Evolutionary conservation across 1,284 basidiomycete genomes (phyloP).

Genomic region (Ceratobasidium papillatum): DNA sequence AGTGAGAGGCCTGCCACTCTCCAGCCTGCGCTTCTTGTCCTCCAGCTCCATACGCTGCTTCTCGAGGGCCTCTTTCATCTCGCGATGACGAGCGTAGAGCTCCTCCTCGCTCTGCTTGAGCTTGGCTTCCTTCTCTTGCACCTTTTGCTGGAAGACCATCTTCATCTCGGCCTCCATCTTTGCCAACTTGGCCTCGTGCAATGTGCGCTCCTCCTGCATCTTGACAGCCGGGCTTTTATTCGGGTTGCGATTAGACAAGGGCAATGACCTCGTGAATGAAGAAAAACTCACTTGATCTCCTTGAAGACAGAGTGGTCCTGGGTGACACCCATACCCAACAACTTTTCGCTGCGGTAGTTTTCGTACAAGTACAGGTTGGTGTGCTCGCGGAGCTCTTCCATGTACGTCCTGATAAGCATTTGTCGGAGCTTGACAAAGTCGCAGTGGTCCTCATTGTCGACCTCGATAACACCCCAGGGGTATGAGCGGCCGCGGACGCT

Average conservation of each 20-base stretch:
- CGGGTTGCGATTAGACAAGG: neutral
- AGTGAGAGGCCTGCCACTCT: constrained; percentile 92
- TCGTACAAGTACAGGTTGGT: constrained; percentile 94
- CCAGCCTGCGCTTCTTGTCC: constrained; percentile 97
- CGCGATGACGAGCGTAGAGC: constrained; percentile 94
- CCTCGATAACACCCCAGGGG: constrained; percentile 97
- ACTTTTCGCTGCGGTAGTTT: constrained; percentile 95
- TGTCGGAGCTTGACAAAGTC: constrained; percentile 98
- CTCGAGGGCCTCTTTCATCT: constrained; percentile 99
- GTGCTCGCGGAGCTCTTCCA: constrained; percentile 96
- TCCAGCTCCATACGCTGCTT: constrained; percentile 95
- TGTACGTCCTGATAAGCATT: constrained; percentile 97
- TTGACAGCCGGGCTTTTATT: constrained; percentile 84
- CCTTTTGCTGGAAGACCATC: constrained; percentile 99
- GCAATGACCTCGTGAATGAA: neutral
- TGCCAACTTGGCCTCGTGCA: constrained; percentile 93
- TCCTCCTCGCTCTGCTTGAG: constrained; percentile 98
- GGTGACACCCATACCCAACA: constrained; percentile 93
- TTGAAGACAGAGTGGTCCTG: constrained; percentile 98
- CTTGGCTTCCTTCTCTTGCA: constrained; percentile 97
- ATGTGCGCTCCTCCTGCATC: constrained; percentile 91
- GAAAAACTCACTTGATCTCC: constrained; percentile 87
- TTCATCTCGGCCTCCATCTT: constrained; percentile 99
- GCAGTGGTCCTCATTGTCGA: constrained; percentile 97
- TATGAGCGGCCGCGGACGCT: constrained; percentile 91